Base-by-base conservation (phyloP, 495 filamentous ascomycete species). In the Neurospora sp. region DNA sequence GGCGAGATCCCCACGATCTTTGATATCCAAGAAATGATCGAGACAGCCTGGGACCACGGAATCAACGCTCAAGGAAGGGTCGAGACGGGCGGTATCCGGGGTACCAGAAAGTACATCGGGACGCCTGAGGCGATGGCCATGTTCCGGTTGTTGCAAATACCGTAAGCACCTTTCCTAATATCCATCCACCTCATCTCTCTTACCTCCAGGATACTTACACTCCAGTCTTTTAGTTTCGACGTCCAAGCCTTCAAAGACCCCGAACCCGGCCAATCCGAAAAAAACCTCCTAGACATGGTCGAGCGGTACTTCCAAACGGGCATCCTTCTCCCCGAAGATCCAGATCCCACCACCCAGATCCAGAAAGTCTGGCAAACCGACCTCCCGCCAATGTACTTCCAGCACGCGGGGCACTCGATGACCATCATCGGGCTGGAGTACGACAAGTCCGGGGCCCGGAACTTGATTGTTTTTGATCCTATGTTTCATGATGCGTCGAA, bases 31-130 rank as follows among this genome's bases (percentile, higher is more conserved):
- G 93, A 97, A 69, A 85, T 90, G 80, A 97, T 99, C 76, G 96
- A 99, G 80, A 78, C 85, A 8, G 96, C 94, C 2, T 99, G 96
- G 96, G 93, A 97, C 78, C 84, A 84, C 80, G 94, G 93, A 6
- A 93, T 96, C 78, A 95, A 96, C 78, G 80, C 85, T 18, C 83
- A 87, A 35, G 94, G 92, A 0, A 87, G 93, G 41, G 76, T 88
- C 5, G 93, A 98, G 81, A 98, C 96, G 3, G 95, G 96, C 16
- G 94, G 94, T 3, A 92, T 99, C 75, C 87, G 83, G 71, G 92
- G 93, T 4, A 98, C 96, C 0, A 88, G 96, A 39, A 98, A 98
- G 78, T 99, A 95, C 76, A 98, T 99, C 80, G 96, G 96, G 70
- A 98, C 96, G 5, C 90, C 93, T 27, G 96, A 99, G 86, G 94